phyloP scores from a whole-genome alignment of 2,329 filamentous ascomycete genomes.

The Talaromyces sp. region DNA sequence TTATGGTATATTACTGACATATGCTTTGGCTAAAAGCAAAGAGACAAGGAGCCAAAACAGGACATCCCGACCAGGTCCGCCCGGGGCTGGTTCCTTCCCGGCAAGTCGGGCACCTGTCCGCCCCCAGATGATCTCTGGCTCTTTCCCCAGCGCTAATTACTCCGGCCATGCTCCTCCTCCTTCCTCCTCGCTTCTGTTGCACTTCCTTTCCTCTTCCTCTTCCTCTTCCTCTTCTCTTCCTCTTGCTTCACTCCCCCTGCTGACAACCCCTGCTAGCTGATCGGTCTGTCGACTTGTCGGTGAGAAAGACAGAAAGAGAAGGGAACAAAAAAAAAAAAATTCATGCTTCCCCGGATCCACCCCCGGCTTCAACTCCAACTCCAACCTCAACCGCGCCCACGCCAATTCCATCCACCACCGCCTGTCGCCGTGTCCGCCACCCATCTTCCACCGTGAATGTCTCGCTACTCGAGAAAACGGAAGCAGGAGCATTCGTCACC shows the following conservation, averaged over 20 bases:
- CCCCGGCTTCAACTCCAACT: neutral
- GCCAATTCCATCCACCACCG: neutral
- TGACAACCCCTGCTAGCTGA: neutral
- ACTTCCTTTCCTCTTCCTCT: neutral
- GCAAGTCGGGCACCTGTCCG: neutral
- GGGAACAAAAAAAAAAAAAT: neutral
- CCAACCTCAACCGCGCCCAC: neutral
- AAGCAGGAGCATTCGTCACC: slow-evolving; percentile 9
- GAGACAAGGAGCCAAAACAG: neutral
- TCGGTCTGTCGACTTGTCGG: neutral
- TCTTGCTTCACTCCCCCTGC: neutral
- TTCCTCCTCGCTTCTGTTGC: neutral
- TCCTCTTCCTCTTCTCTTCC: neutral
- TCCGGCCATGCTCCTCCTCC: neutral
- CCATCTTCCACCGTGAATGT: slow-evolving; percentile 7
- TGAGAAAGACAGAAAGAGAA: too few species aligned
- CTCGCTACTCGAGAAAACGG: slow-evolving; percentile 8
- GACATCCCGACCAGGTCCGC: neutral
- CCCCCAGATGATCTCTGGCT: neutral
- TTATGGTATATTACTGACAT: neutral
- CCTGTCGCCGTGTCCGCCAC: neutral
- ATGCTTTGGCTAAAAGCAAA: neutral
- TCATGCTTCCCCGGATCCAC: neutral
- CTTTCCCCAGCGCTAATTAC: neutral
- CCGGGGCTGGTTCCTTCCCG: neutral